A percentile compares a stretch with the other conserved stretches of the same genome.
phyloP scores from a whole-genome alignment of 805 yeast genomes.

The Yarrowia sp. region DNA sequence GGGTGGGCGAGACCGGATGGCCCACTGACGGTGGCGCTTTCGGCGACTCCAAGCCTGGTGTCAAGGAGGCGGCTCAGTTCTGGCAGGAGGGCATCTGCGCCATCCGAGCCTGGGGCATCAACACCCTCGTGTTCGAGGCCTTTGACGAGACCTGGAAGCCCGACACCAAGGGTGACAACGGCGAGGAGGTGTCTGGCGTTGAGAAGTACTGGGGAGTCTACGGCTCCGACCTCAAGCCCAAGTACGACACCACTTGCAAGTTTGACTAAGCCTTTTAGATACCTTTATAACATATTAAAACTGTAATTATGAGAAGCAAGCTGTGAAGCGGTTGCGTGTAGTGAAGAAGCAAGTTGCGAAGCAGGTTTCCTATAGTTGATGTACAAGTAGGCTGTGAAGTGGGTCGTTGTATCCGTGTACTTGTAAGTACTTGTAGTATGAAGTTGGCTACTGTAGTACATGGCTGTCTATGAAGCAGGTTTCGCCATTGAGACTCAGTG shows the following conservation, averaged over 20 bases:
- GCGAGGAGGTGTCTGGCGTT: conserved; percentile 65
- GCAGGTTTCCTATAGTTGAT: too few relatives aligned
- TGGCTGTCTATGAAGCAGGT: too few relatives aligned
- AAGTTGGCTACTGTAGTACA: too few relatives aligned
- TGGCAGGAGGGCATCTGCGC: conserved; percentile 93
- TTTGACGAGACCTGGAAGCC: conserved; percentile 98
- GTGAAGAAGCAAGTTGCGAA: too few relatives aligned
- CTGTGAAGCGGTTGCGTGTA: too few relatives aligned
- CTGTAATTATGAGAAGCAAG: not conserved
- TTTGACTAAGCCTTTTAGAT: conserved; percentile 38
- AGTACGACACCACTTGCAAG: conserved; percentile 47
- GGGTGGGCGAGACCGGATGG: conserved; percentile 99
- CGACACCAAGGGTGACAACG: conserved; percentile 67
- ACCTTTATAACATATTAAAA: conserved; percentile 13
- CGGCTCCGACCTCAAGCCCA: conserved; percentile 51
- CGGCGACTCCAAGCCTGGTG: conserved; percentile 70
- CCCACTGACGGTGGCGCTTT: conserved; percentile 83
- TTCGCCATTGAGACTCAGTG: too few relatives aligned
- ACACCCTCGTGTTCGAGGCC: conserved; percentile 92
- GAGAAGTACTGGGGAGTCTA: conserved; percentile 97
- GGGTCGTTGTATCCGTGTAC: too few relatives aligned
- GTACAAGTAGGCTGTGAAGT: too few relatives aligned
- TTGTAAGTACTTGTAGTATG: too few relatives aligned
- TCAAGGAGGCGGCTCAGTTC: conserved; percentile 74
- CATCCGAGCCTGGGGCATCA: conserved; percentile 94